Evolutionary conservation across 2,329 filamentous ascomycete genomes (phyloP).

Genomic region (Coleophoma eucalyptorum): DNA sequence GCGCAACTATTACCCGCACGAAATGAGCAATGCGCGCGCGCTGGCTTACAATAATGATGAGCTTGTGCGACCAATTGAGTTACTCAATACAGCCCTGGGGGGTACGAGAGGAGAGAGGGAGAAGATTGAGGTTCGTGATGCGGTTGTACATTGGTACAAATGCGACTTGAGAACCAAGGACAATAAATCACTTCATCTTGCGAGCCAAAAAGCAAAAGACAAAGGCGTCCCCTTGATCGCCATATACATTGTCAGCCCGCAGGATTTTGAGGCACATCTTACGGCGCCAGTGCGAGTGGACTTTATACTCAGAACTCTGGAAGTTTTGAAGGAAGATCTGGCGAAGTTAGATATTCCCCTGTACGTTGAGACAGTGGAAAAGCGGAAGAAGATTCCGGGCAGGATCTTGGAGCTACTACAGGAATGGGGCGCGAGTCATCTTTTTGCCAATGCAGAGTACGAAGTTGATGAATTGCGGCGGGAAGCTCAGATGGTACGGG

Average conservation of each 20-base stretch:
- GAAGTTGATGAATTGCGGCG: conserved; percentile 85
- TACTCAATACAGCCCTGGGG: conserved; percentile 55
- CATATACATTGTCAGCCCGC: conserved; percentile 75
- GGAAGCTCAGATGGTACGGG: conserved; percentile 63
- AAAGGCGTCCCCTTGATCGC: conserved; percentile 69
- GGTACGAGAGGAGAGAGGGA: conserved; percentile 54
- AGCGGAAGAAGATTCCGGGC: conserved; percentile 56
- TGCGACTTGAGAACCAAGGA: conserved; percentile 71
- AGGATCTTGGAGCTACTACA: conserved; percentile 63
- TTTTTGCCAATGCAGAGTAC: conserved; percentile 85
- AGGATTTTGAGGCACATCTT: conserved; percentile 81
- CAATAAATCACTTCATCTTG: conserved; percentile 67
- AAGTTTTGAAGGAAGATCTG: conserved; percentile 62
- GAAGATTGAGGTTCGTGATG: conserved; percentile 48
- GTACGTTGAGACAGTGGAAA: conserved; percentile 67
- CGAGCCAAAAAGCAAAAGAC: conserved; percentile 62
- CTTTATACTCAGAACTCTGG: conserved; percentile 72
- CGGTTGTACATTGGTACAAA: conserved; percentile 90
- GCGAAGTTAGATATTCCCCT: conserved; percentile 72
- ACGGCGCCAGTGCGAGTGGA: conserved; percentile 72
- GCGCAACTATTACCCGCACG: conserved; percentile 75
- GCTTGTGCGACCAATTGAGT: conserved; percentile 69
- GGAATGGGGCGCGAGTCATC: conserved; percentile 68
- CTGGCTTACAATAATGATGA: conserved; percentile 67
- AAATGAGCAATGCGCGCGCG: conserved; percentile 81